These are phyloP conservation scores for Arthrobotrys megalospora DNA, from an alignment of 2,329 filamentous ascomycete species.

Conservation along the genomic window DNA sequence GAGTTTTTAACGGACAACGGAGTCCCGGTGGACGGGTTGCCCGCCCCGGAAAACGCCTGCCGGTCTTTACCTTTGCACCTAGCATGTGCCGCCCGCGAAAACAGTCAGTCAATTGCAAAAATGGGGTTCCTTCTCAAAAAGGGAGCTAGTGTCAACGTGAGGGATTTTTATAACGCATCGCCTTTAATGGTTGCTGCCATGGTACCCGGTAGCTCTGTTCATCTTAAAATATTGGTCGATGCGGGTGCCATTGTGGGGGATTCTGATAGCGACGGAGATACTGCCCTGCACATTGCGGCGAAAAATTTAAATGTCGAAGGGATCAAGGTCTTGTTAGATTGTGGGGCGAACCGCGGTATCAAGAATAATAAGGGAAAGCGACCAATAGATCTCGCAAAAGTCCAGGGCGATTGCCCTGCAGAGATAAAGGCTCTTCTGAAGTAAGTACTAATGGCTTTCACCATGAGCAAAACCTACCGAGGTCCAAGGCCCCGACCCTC, in stretches of 20 bases:
- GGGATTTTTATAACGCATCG: not conserved
- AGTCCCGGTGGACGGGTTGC: not conserved
- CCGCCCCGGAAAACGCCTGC: not conserved
- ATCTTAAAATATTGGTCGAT: not conserved
- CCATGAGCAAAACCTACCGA: no score
- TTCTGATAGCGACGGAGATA: constrained; percentile 2
- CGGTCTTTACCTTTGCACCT: constrained; percentile 7
- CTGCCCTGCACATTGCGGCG: constrained; percentile 10
- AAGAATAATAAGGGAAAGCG: constrained; percentile 20
- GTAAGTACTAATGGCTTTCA: not conserved
- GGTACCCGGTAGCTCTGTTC: not conserved
- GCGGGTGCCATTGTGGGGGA: constrained; percentile 1
- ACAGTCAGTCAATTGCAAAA: not conserved
- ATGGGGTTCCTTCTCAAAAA: constrained; percentile 15
- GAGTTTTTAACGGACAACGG: constrained; percentile 4
- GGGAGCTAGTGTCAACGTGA: constrained; percentile 2
- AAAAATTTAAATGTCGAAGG: not conserved
- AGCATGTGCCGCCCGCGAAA: constrained; percentile 1
- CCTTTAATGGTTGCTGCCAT: not conserved
- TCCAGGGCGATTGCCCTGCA: not conserved
- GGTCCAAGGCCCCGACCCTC: no score
- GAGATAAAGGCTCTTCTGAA: not conserved
- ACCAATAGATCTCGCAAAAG: constrained; percentile 7
- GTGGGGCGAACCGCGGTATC: not conserved
- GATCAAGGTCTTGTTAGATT: constrained; percentile 7